Evolutionary conservation across 345 rosid genomes (phyloP), one percentile per base, ranked within the genome.

Genomic region (Gossypium australe): DNA sequence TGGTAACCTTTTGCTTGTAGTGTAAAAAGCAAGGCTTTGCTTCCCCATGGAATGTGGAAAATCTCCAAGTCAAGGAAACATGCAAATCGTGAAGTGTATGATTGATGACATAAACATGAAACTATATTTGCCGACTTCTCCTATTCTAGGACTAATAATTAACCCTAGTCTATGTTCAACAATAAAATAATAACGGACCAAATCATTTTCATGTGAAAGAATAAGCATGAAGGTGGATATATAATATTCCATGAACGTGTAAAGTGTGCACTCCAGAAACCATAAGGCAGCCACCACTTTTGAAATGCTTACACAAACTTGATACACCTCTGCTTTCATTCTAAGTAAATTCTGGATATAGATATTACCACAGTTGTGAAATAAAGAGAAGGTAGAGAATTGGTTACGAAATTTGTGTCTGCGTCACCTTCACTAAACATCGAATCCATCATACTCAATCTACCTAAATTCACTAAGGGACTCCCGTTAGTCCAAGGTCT

Each of bases 1-100:
- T 67, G 27, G 3, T 1, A 12, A 7, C 10, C 8, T 1, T 22
- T 49, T 22, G 41, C 41, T 13, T 10, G 16, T 67, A 2, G 58
- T 14, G 58, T 49, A 41, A 49, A 25, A 14, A 14, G 9, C 14
- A 49, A 49, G 47, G 25, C 18, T 51, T 51, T 17, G 38, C 45
- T 22, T 49, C 14, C 45, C 47, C 73, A n/a, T 27, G 72, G 29
- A 67, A 48, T 48, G 13, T 24, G 57, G 57, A 24, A 51, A 69
- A 68, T 48, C 51, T 68, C 2, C 8, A 69, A 38, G 72, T 69
- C 59, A 69, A 69, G 14, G 57, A 48, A 67, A 48, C 71, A 25
- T 27, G 45, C 71, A 67, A 25, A 48, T 24, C 57, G 57, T 67
- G 49, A 38, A 64, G 65, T 25, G 65, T 13, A 7, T 60, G 13